phyloP scores from a whole-genome alignment of 106 monocot species.

The Dioscorea zingiberensis region DNA sequence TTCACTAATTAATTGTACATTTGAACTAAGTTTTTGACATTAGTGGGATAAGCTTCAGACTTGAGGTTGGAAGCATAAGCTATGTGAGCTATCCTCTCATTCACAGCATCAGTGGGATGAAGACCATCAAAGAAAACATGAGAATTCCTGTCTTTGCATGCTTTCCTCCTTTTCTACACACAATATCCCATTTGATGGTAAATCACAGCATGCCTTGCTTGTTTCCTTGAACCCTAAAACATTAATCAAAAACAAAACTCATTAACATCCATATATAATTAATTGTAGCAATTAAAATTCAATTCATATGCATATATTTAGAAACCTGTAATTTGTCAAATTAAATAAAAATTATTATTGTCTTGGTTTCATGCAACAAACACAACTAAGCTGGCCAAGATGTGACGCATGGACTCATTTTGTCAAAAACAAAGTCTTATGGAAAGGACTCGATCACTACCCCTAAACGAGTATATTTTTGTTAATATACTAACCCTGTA shows the following conservation, averaged over 20 bases:
- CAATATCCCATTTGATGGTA: constrained; percentile 27
- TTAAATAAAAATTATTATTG: too few species aligned
- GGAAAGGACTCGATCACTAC: too few species aligned
- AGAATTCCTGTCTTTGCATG: constrained; percentile 23
- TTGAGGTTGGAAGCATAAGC: constrained; percentile 28
- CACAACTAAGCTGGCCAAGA: too few species aligned
- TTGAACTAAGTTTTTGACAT: constrained; percentile 29
- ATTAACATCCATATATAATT: too few species aligned
- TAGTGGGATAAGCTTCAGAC: constrained; percentile 52
- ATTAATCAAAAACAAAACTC: neutral
- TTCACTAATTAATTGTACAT: neutral
- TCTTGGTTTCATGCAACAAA: too few species aligned
- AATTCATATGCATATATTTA: neutral
- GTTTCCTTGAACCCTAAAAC: constrained; percentile 41
- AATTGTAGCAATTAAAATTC: too few species aligned
- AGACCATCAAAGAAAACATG: constrained; percentile 73
- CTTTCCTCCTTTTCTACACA: constrained; percentile 38
- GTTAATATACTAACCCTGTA: too few species aligned
- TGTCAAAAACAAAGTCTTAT: too few species aligned
- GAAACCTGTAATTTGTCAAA: too few species aligned
- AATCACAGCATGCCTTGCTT: constrained; percentile 46
- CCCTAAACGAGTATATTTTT: too few species aligned
- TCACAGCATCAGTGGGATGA: constrained; percentile 68
- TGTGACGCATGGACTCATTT: too few species aligned
- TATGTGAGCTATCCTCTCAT: constrained; percentile 42